Conservation (phyloP, 2,329 filamentous ascomycete genomes). For the Arthrinium phaeospermum region DNA sequence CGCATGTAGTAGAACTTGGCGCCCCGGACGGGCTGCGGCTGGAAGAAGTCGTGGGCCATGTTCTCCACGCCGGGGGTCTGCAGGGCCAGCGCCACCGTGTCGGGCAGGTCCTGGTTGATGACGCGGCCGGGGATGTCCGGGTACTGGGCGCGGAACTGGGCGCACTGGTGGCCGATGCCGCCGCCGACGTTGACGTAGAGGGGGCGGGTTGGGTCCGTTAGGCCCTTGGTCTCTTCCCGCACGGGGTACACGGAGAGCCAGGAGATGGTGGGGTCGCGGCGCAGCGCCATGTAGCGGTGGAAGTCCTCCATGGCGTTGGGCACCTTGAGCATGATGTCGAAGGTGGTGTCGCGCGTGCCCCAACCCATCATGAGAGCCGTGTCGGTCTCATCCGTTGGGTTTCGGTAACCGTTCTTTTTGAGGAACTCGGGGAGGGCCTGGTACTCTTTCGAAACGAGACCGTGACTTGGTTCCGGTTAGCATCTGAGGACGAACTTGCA, state of each 20-base stretch:
- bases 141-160: neutral
- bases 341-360: neutral
- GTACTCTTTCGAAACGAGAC: neutral
- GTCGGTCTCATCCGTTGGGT: neutral
- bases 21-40: neutral
- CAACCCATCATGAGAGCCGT: neutral
- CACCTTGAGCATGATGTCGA: neutral
- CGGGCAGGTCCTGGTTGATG: neutral
- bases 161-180: neutral
- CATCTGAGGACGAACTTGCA: no score
- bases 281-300: neutral
- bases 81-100: neutral
- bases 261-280: neutral
- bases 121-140: neutral
- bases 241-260: neutral
- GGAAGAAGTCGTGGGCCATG: constrained; percentile 15
- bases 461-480: neutral
- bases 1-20: constrained; percentile 45
- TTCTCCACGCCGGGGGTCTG: neutral
- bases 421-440: neutral
- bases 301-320: neutral
- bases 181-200: neutral
- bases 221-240: neutral
- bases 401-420: neutral
- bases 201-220: neutral